phyloP scores from a whole-genome alignment of 2,329 filamentous ascomycete species.

The Colletotrichum shisoi region DNA sequence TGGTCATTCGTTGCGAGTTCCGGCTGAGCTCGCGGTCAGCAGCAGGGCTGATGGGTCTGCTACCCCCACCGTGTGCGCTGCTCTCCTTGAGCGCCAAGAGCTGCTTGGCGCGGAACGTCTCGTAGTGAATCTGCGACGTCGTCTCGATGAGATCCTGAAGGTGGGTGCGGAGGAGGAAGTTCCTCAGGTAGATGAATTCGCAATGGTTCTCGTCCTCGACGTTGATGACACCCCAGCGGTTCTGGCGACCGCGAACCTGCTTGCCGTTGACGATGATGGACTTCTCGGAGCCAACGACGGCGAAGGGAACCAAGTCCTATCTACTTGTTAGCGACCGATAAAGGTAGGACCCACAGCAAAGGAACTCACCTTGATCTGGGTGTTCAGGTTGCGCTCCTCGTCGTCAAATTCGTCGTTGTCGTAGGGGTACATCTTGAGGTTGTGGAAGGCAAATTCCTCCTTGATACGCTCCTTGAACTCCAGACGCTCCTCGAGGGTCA shows the following conservation, averaged over 20 bases:
- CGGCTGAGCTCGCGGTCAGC: conserved; percentile 96
- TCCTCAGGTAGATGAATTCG: conserved; percentile 97
- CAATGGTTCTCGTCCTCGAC: conserved; percentile 99
- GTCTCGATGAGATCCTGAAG: conserved; percentile 99
- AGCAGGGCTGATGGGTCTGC: conserved; percentile 92
- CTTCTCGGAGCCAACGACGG: conserved; percentile 97
- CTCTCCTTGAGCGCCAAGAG: conserved; percentile 97
- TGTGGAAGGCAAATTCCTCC: conserved; percentile 99
- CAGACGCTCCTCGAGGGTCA: conserved; percentile 93
- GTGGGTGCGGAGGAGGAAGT: conserved; percentile 98
- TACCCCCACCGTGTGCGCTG: conserved; percentile 81
- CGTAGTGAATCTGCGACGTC: conserved; percentile 99
- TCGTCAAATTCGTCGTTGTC: conserved; percentile 99
- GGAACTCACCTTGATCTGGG: conserved; percentile 83
- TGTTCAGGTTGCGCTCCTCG: conserved; percentile 92
- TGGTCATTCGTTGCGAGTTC: conserved; percentile 95
- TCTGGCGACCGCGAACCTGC: conserved; percentile 96
- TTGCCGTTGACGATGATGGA: conserved; percentile 97
- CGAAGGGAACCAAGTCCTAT: conserved; percentile 93
- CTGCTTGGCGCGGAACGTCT: conserved; percentile 99
- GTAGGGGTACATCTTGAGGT: conserved; percentile 99
- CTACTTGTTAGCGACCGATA: conserved; percentile 47
- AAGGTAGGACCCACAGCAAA: background rate
- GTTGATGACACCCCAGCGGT: conserved; percentile 99
- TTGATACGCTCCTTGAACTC: conserved; percentile 99